These are phyloP conservation scores for Rhizophora apiculata DNA, from an alignment of 345 rosid species.

Conservation along the genomic window DNA sequence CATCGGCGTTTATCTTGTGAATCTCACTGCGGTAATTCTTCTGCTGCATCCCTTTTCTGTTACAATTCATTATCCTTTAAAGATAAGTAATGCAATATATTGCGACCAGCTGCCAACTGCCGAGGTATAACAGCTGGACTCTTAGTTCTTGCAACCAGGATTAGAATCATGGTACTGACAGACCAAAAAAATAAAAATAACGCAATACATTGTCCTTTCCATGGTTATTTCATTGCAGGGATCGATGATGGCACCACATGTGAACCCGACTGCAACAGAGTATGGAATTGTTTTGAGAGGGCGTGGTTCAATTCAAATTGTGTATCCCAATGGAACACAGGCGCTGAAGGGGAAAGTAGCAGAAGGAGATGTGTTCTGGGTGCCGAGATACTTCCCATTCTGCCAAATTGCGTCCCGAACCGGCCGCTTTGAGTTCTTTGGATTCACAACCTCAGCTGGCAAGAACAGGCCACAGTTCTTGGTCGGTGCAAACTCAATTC, in stretches of 20 bases:
- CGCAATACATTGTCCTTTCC: no score
- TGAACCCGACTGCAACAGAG: conserved; percentile 80
- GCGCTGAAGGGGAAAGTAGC: conserved; percentile 53
- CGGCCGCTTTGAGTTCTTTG: conserved; percentile 63
- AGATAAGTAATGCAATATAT: no score
- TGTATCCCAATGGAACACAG: conserved; percentile 66
- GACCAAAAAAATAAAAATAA: no score
- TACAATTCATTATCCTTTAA: not conserved
- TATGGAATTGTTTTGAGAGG: conserved; percentile 70
- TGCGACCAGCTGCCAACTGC: no score
- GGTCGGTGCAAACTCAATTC: conserved; percentile 62
- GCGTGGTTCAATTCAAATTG: conserved; percentile 57
- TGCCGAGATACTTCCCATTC: conserved; percentile 82
- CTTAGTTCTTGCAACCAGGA: no score
- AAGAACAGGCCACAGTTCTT: conserved; percentile 82
- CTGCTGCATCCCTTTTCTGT: conserved; percentile 23
- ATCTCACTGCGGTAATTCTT: conserved; percentile 72
- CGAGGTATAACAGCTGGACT: no score
- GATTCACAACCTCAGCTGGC: conserved; percentile 74
- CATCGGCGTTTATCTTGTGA: conserved; percentile 66
- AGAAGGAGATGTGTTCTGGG: conserved; percentile 69
- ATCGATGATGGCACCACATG: conserved; percentile 93
- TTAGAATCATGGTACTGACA: no score
- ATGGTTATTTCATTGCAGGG: conserved; percentile 39
- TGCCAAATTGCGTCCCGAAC: conserved; percentile 68